These are phyloP conservation scores for Ophiorrhiza pumila DNA, from an alignment of 257 asterid genomes.

Conservation along the genomic window DNA sequence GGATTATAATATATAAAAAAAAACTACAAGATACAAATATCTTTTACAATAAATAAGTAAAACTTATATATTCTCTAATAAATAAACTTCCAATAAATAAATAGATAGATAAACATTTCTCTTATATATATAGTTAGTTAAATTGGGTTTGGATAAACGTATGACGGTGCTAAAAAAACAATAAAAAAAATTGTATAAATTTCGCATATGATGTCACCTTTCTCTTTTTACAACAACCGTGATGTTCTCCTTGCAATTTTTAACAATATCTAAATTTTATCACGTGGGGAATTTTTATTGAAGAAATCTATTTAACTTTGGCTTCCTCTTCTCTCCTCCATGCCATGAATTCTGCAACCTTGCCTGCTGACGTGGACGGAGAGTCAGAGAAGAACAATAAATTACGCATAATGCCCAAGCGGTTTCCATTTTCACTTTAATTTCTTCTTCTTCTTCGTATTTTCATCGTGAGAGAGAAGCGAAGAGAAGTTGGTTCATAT, in stretches of 20 bases:
- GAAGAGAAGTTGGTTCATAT: too few relatives aligned
- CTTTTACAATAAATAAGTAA: too few relatives aligned
- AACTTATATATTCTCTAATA: too few relatives aligned
- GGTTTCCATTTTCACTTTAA: too few relatives aligned
- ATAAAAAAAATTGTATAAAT: background rate
- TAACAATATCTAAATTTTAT: background rate
- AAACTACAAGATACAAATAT: too few relatives aligned
- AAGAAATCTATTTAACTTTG: background rate
- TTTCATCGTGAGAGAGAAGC: background rate
- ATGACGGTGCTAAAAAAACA: background rate
- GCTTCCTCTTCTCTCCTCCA: background rate
- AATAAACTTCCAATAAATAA: too few relatives aligned
- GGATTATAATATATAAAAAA: too few relatives aligned
- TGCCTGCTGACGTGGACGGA: background rate
- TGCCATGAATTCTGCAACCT: conserved; percentile 11
- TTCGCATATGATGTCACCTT: background rate
- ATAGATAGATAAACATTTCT: too few relatives aligned
- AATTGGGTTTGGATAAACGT: background rate
- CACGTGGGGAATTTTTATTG: background rate
- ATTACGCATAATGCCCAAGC: background rate
- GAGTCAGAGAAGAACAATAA: background rate
- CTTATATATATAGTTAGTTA: too few relatives aligned
- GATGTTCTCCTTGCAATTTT: background rate
- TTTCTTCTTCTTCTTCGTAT: background rate
- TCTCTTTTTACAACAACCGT: too few relatives aligned